Conservation (phyloP, 2,329 filamentous ascomycete genomes). For the Scolecobasidium constrictum region DNA sequence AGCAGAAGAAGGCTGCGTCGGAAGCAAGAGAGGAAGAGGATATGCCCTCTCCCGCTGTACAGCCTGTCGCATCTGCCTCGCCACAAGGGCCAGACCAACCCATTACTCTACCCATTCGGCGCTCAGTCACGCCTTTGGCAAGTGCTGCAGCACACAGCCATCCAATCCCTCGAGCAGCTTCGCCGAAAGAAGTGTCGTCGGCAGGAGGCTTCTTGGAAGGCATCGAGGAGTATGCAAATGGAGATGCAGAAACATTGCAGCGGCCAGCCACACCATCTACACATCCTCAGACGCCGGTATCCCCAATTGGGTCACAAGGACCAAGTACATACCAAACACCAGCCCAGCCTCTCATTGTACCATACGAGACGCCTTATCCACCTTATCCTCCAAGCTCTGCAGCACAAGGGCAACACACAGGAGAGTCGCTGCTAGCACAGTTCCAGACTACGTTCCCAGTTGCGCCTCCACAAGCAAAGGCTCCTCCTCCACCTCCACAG, state of each 20-base stretch:
- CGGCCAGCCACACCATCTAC: too few species aligned
- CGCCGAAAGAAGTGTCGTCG: too few species aligned
- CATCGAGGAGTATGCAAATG: too few species aligned
- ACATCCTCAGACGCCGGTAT: not conserved
- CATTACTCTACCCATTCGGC: not conserved
- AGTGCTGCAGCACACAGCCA: not conserved
- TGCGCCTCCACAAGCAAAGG: not conserved
- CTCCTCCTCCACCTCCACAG: not conserved
- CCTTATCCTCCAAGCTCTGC: conserved; percentile 7
- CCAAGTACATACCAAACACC: too few species aligned
- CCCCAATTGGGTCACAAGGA: too few species aligned
- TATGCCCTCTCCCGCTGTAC: not conserved
- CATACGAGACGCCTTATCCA: not conserved
- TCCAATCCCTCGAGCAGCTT: not conserved
- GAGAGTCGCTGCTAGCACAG: not conserved
- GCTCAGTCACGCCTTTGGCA: not conserved
- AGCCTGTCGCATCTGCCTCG: too few species aligned
- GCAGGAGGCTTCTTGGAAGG: too few species aligned
- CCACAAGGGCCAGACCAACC: not conserved
- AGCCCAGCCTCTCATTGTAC: not conserved
- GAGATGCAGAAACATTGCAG: too few species aligned
- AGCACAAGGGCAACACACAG: conserved; percentile 9
- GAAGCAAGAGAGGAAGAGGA: not conserved
- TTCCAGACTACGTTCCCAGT: not conserved
- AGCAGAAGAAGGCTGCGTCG: conserved; percentile 18